Evolutionary conservation across 208 protist genomes (phyloP), one percentile per base, ranked within the genome.

Genomic region (Wallacemonas sp.): DNA sequence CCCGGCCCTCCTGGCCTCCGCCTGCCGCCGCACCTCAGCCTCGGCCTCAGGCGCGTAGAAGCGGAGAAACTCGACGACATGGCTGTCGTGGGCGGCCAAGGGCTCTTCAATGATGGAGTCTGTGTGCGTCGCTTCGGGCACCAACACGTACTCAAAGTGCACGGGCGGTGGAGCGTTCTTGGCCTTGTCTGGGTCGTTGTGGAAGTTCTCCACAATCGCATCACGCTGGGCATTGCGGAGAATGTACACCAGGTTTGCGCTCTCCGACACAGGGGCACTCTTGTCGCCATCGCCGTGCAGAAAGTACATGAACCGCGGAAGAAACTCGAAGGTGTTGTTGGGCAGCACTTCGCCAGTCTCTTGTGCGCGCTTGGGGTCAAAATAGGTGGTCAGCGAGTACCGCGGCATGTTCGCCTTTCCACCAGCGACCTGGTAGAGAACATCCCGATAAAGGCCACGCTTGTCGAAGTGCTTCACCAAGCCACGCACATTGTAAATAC

Each of bases 71-170:
- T 95, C 86, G 0, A 90, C 79, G 38, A 84, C 55, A 64, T 86
- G 79, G 58, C 84, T 93, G 64, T 71, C 72, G 21, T 72, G 65
- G n/a, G 66, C 78, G 27, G 9, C 33, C 6, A 95, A 68, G 4
- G 77, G 75, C 68, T 95, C 86, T 62, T 95, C 90, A 36, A 95
- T 80, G 61, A 95, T 91, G 34, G 82, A 64, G 71, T 91, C 82
- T 2, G 90, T 95, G 77, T 95, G 90, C 12, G 69, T 85, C 9
- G 84, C 86, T 12, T 77, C 82, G 2, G 79, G 82, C 15, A 95
- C 75, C 14, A 91, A 55, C 46, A 93, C 71, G 65, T 78, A 91
- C 68, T 90, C 77, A 14, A 95, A 76, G 15, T 70, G 76, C 9
- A 90, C 82, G 0, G 82, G 78, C 12, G 11, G 54, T 34, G 66